These are phyloP conservation scores for Dittrichia graveolens DNA, from an alignment of 129 eudicot genomes.

Conservation along the genomic window DNA sequence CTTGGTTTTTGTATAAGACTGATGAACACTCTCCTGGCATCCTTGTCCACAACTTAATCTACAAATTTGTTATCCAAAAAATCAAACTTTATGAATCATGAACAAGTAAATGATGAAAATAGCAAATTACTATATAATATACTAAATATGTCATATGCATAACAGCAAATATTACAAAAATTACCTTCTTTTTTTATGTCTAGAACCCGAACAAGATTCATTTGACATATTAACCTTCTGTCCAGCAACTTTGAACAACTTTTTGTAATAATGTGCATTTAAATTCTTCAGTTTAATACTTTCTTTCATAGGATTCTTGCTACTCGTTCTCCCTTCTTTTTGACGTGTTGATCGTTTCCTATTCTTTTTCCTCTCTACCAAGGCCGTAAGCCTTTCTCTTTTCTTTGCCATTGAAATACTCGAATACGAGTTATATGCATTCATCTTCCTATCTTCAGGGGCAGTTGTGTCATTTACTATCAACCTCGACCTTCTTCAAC, in stretches of 20 bases:
- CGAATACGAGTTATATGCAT: conserved; percentile 9
- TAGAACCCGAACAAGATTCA: conserved; percentile 8
- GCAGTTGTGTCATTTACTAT: background rate
- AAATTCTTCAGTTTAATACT: conserved; percentile 1
- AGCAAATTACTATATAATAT: background rate
- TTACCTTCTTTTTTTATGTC: conserved; percentile 15
- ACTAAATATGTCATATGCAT: background rate
- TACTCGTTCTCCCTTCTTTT: background rate
- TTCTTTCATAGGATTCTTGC: background rate
- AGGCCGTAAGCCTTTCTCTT: conserved; percentile 7
- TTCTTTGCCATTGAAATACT: conserved; percentile 3
- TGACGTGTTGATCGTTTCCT: background rate
- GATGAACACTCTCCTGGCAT: conserved; percentile 46
- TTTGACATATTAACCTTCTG: conserved; percentile 10
- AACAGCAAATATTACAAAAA: background rate
- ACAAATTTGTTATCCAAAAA: background rate
- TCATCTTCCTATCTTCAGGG: background rate
- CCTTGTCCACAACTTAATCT: conserved; percentile 48
- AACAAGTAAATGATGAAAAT: too few relatives aligned
- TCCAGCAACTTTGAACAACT: conserved; percentile 7
- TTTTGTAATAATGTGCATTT: conserved; percentile 26
- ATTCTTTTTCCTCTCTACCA: background rate
- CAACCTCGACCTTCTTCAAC: background rate
- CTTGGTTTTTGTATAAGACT: conserved; percentile 34
- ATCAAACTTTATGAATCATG: background rate